Conservation (phyloP, 305 asterid genomes). For the Fraxinus ornus region DNA sequence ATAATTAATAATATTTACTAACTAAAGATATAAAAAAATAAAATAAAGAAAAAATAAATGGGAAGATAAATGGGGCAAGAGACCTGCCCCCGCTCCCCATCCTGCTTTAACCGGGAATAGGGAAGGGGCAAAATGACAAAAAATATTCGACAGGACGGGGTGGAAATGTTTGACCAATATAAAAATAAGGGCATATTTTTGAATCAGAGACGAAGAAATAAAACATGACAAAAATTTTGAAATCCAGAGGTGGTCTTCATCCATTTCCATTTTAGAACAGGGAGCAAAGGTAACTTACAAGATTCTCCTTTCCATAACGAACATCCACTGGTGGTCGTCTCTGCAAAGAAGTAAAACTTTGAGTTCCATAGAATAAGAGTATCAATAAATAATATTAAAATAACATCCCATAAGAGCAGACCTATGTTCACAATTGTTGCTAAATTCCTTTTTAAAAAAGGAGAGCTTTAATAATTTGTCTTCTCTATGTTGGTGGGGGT, state of each 20-base stretch:
- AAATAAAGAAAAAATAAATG: neutral
- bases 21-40: neutral
- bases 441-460: neutral
- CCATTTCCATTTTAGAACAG: neutral
- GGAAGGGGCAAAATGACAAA: neutral
- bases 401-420: neutral
- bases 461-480: neutral
- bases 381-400: constrained; percentile 11
- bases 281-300: constrained; percentile 51
- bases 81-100: neutral
- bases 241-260: constrained; percentile 6
- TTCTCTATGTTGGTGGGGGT: neutral
- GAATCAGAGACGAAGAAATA: neutral
- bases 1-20: too few species aligned
- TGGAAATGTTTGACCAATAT: neutral
- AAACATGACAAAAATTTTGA: constrained; percentile 16
- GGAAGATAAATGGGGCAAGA: neutral
- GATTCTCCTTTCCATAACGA: constrained; percentile 56
- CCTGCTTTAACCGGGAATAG: neutral
- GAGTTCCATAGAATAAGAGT: constrained; percentile 4
- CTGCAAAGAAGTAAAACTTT: constrained; percentile 43
- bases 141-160: neutral
- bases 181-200: constrained; percentile 2
- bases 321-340: constrained; percentile 70
- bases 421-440: neutral